Evolutionary conservation across 306 rosid species (phyloP), one percentile per base, ranked within the genome.

Genomic region (Crataegus laevigata): DNA sequence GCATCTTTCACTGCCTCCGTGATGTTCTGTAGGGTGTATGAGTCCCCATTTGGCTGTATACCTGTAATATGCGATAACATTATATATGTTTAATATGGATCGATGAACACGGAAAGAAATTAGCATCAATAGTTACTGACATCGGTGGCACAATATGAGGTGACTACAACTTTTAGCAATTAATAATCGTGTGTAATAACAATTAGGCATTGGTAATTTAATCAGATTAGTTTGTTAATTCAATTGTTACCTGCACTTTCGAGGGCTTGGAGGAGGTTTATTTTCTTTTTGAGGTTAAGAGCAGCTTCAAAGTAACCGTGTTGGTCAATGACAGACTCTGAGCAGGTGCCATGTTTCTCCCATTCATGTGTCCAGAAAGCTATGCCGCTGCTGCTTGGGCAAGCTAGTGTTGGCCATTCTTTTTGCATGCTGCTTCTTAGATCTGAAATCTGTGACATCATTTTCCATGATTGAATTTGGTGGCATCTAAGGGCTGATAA

Each of bases 281-380:
- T 59, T 38, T 68, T 82, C 42, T 75, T 57, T 80, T 80, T 89
- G 17, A 91, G 81, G 75, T 28, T 81, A 43, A 91, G 92, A 70
- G 82, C 79, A 7, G 92, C 73, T 74, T 66, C 83, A 69, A 91
- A 91, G 67, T 91, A 91, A 51, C 83, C 83, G 62, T 89, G 97
- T 71, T 91, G 92, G 32, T 82, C 69, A 43, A 91, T 90, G 19
- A 70, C 34, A 72, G 92, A 89, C 69, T 89, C 92, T 0, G 92
- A 89, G 80, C 97, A 91, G 69, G 94, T 91, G 2, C 97, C 97
- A 75, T 91, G 97, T 75, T 91, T 91, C 7, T 84, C 85, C 94
- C 97, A 91, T 74, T 89, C 94, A 69, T 87, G 94, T 2, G 78
- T 83, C 97, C 92, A 89, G 78, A 91, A 89, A 9, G 51, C 2